Evolutionary conservation across 169 alveolate species (phyloP).

Genomic region (Babesia bigemina): DNA sequence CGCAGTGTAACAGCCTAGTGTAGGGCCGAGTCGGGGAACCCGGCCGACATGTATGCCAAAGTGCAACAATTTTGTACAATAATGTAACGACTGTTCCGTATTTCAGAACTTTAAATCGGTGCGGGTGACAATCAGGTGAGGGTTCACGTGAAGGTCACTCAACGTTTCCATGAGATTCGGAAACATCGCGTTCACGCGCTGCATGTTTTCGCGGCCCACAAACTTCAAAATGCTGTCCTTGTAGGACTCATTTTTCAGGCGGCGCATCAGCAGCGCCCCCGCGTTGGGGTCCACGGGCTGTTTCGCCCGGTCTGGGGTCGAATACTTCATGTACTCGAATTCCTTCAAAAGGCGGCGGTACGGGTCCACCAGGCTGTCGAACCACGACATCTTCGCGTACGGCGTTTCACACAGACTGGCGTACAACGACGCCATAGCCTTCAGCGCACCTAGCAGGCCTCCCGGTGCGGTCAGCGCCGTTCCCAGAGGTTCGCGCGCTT

Average conservation of each 20-base stretch:
- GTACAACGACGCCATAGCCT: background rate
- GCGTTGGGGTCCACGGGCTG: background rate
- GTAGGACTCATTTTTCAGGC: conserved; percentile 19
- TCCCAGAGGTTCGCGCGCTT: conserved; percentile 1
- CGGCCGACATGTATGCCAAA: background rate
- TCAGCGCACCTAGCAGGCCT: background rate
- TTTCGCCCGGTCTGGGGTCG: background rate
- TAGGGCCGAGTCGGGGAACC: background rate
- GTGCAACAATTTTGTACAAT: background rate
- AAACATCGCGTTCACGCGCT: conserved; percentile 14
- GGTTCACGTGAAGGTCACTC: conserved; percentile 31
- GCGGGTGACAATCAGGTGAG: conserved; percentile 19
- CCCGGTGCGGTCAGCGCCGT: background rate
- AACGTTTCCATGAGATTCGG: conserved; percentile 44
- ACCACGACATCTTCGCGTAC: conserved; percentile 14
- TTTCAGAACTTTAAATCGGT: conserved; percentile 17
- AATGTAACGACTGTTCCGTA: background rate
- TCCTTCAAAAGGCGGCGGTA: conserved; percentile 3
- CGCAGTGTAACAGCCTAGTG: conserved; percentile 32
- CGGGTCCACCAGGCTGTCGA: conserved; percentile 2
- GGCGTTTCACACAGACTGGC: background rate
- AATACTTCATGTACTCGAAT: background rate
- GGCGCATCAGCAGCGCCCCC: conserved; percentile 2
- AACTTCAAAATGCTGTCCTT: conserved; percentile 39
- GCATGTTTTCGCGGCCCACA: conserved; percentile 44